Percentiles rank a stretch among this genome's conserved stretches.
These are phyloP conservation scores for Malassezia yamatoensis DNA, from an alignment of 1,284 basidiomycete genomes.

Conservation along the genomic window DNA sequence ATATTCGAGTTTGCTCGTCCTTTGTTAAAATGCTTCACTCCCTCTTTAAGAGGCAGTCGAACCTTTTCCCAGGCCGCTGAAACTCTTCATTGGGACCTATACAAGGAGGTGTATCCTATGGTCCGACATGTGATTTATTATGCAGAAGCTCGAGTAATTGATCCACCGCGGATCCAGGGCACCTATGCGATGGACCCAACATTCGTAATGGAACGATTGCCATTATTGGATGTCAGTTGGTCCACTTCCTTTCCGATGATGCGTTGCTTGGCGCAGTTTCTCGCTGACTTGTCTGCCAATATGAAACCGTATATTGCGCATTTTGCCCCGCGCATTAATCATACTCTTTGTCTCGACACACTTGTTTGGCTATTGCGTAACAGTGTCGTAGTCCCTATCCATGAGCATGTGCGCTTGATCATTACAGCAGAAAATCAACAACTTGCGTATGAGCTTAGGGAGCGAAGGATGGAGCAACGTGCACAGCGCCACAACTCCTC, in stretches of 20 bases:
- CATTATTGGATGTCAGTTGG: conserved; percentile 59
- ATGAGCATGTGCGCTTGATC: conserved; percentile 72
- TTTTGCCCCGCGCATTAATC: conserved; percentile 22
- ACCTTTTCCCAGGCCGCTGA: conserved; percentile 79
- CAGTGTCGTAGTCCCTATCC: conserved; percentile 72
- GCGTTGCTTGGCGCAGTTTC: conserved; percentile 54
- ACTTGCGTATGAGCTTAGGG: conserved; percentile 36
- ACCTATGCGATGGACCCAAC: conserved; percentile 58
- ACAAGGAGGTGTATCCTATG: conserved; percentile 72
- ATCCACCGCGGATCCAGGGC: conserved; percentile 71
- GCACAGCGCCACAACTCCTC: background rate
- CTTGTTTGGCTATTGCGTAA: conserved; percentile 85
- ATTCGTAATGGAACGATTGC: conserved; percentile 48
- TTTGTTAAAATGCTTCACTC: conserved; percentile 6
- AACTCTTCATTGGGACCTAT: conserved; percentile 72
- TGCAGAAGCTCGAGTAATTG: conserved; percentile 75
- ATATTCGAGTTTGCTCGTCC: background rate
- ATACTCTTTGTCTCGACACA: conserved; percentile 62
- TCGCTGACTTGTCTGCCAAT: conserved; percentile 25
- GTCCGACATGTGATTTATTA: conserved; percentile 83
- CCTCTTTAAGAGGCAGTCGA: conserved; percentile 11
- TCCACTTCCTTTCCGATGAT: conserved; percentile 60
- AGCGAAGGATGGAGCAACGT: conserved; percentile 2
- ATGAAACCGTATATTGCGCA: conserved; percentile 22
- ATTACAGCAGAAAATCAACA: conserved; percentile 66